Evolutionary conservation across 2,329 filamentous ascomycete species (phyloP), one percentile per base, ranked within the genome.

Genomic region (Sclerotinia minor): DNA sequence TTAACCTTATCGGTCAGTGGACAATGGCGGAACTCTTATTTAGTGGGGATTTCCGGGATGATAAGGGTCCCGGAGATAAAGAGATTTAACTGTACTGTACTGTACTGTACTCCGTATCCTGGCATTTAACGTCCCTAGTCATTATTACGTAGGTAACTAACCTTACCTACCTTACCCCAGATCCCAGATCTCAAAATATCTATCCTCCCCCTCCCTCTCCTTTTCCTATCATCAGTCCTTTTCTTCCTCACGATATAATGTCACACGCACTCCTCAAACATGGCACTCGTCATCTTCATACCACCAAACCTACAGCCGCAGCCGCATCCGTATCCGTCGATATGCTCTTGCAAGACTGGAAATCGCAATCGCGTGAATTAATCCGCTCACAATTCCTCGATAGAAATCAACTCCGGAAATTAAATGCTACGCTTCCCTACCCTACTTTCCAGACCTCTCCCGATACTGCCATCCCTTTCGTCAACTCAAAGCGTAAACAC

Each of bases 331-430:
- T 45, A 50, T 73, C 79, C 67, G 79, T 80, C 76, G 19, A 75
- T 77, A 54, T 83, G 83, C 71, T 77, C 82, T 24, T 74, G 76
- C 8, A 78, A 55, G 53, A 78, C 64, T 78, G 24, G n/a, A 7
- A 49, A 50, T 13, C 35, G 8, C 35, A 35, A 35, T 35, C 79
- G 7, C 75, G 78, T 6, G 79, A 80, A 1, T 79, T 80, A 71
- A 77, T 76, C 5, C 81, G 80, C 55, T 78, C 76, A 4, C 87
- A 90, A 73, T 67, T 81, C 4, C 78, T 90, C 8, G 87, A 90
- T 74, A 81, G 79, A 17, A 89, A 89, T 71, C 87, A 90, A 74
- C 78, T 90, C 0, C 86, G 88, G 68, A 86, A 86, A 55, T 81
- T 90, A 13, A 47, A 29, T n/a, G 58, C 58, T 81, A 82, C 2